These are phyloP conservation scores for Septoria petroselini DNA, from an alignment of 2,329 filamentous ascomycete genomes.

Conservation along the genomic window DNA sequence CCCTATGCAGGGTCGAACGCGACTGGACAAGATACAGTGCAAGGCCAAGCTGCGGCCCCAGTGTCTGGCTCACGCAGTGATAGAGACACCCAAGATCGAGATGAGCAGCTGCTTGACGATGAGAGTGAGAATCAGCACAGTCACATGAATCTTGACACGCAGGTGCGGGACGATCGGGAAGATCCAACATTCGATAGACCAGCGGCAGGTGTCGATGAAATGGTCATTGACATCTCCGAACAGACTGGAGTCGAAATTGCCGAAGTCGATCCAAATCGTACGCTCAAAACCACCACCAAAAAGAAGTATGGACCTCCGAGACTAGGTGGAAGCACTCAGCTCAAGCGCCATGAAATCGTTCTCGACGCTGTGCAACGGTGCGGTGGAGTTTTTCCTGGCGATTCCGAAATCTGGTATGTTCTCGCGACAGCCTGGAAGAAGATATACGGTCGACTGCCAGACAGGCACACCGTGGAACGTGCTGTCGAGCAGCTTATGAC, in stretches of 20 bases:
- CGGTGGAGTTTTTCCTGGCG: constrained; percentile 55
- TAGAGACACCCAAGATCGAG: background rate
- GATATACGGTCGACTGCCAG: constrained; percentile 46
- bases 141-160: background rate
- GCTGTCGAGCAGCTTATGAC: constrained; percentile 52
- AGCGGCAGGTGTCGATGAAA: constrained; percentile 1
- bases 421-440: constrained; percentile 55
- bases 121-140: background rate
- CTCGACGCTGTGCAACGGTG: constrained; percentile 54
- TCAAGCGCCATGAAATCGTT: constrained; percentile 50
- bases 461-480: constrained; percentile 52
- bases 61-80: background rate
- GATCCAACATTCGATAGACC: background rate
- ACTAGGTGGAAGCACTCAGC: constrained; percentile 8
- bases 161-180: background rate
- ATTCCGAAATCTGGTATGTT: constrained; percentile 54
- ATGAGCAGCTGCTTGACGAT: background rate
- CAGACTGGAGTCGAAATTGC: constrained; percentile 2
- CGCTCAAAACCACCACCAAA: constrained; percentile 4
- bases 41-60: background rate
- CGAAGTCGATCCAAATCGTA: background rate
- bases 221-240: constrained; percentile 7
- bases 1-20: background rate
- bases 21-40: background rate
- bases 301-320: constrained; percentile 5